These are phyloP conservation scores for Fermentozyma sake DNA, from an alignment of 1,139 yeast species.

Conservation along the genomic window DNA sequence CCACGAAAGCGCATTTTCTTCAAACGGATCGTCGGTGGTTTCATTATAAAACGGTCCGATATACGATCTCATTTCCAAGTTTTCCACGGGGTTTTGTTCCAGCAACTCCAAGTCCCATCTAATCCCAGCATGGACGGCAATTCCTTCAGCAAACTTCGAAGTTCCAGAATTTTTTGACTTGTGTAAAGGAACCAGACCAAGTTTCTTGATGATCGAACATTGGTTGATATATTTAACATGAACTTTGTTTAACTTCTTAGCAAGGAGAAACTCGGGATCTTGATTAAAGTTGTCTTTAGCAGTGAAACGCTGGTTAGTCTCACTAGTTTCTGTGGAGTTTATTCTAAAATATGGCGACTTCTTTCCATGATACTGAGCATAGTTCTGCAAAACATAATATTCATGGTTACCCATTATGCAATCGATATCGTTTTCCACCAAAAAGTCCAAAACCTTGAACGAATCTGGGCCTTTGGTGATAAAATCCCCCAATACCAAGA, in stretches of 20 bases:
- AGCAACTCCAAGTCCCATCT: slow-evolving; percentile 54
- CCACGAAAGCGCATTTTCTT: slow-evolving; percentile 57
- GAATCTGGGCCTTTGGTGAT: slow-evolving; percentile 82
- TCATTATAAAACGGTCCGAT: slow-evolving; percentile 53
- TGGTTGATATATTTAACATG: slow-evolving; percentile 56
- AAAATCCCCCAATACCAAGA: slow-evolving; percentile 81
- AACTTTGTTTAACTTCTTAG: slow-evolving; percentile 51
- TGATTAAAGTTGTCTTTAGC: slow-evolving; percentile 28
- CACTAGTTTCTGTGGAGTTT: slow-evolving; percentile 2
- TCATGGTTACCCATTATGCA: slow-evolving; percentile 93
- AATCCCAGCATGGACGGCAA: slow-evolving; percentile 79
- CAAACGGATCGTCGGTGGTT: slow-evolving; percentile 49
- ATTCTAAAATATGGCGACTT: slow-evolving; percentile 24
- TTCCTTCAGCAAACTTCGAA: slow-evolving; percentile 38
- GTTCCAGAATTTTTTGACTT: slow-evolving; percentile 17
- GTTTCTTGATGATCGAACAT: slow-evolving; percentile 59
- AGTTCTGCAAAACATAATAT: slow-evolving; percentile 55
- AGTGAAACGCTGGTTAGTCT: too few relatives aligned
- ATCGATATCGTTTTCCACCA: slow-evolving; percentile 54
- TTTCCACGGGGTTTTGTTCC: slow-evolving; percentile 59
- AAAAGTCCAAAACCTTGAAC: slow-evolving; percentile 59
- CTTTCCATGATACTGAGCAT: slow-evolving; percentile 55
- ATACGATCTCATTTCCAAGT: slow-evolving; percentile 58
- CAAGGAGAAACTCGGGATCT: slow-evolving; percentile 59
- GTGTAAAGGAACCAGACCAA: slow-evolving; percentile 58